These are phyloP conservation scores for Aspergillus terreus DNA, from an alignment of 2,329 filamentous ascomycete species.

Conservation along the genomic window DNA sequence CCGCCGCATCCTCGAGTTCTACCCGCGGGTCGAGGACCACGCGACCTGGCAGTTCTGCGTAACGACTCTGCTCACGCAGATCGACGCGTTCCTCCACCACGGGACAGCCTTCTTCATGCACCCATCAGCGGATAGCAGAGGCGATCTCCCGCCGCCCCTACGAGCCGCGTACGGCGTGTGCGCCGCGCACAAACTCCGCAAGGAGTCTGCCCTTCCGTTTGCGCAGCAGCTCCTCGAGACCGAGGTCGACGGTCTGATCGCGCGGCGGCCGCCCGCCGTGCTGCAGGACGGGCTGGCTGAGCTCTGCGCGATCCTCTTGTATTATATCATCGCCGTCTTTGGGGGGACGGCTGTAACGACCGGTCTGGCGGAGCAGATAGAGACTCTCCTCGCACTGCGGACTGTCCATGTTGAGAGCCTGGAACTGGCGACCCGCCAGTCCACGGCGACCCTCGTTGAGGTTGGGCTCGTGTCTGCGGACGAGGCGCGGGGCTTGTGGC, in stretches of 20 bases:
- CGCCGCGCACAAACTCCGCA: not conserved
- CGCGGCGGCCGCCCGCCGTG: not conserved
- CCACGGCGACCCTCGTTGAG: not conserved
- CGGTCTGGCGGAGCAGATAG: not conserved
- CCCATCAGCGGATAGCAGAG: not conserved
- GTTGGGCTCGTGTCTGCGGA: not conserved
- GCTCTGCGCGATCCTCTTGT: not conserved
- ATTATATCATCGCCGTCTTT: not conserved
- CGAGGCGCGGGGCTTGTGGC: not conserved
- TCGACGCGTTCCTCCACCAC: not conserved
- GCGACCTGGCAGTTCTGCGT: slow-evolving; percentile 3
- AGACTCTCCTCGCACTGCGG: not conserved
- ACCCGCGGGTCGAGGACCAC: slow-evolving; percentile 1
- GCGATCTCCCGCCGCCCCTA: not conserved
- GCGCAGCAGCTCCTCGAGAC: not conserved
- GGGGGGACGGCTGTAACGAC: not conserved
- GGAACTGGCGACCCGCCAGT: not conserved
- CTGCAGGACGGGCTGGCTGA: not conserved
- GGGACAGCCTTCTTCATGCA: not conserved
- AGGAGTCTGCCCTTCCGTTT: not conserved
- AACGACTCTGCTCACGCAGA: not conserved
- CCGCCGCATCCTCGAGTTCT: slow-evolving; percentile 4
- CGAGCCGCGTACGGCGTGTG: not conserved
- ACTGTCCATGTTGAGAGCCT: not conserved
- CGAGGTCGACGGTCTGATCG: not conserved